A percentile compares a stretch with the other conserved stretches of the same genome.
Evolutionary conservation across 2,329 filamentous ascomycete species (phyloP).

Genomic region (Beauveria pseudobassiana): DNA sequence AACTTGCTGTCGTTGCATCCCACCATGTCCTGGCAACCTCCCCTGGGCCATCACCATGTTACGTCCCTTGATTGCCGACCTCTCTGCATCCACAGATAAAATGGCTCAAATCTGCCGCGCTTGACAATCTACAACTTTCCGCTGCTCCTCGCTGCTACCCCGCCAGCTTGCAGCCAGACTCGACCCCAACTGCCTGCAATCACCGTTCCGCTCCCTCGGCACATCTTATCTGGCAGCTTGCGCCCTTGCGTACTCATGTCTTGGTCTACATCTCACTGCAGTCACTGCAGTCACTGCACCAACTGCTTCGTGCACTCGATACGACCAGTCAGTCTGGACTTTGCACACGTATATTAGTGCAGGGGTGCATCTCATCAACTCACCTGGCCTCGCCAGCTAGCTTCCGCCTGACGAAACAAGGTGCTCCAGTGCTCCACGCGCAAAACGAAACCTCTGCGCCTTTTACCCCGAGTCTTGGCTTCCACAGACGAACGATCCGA

Average conservation of each 20-base stretch:
- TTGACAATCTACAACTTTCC: not conserved
- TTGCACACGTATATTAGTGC: not conserved
- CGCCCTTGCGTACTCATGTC: not conserved
- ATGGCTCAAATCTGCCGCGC: constrained; percentile 5
- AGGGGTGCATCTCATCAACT: not conserved
- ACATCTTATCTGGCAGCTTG: not conserved
- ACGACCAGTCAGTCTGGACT: too few relatives aligned
- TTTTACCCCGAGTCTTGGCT: constrained; percentile 4
- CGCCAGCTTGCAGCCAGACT: constrained; percentile 2
- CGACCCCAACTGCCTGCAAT: not conserved
- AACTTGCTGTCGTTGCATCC: not conserved
- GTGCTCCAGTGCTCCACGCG: not conserved
- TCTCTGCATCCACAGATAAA: not conserved
- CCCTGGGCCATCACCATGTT: constrained; percentile 1
- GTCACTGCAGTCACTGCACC: not conserved
- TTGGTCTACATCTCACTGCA: not conserved
- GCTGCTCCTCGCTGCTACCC: not conserved
- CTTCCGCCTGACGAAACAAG: not conserved
- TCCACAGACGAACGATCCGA: not conserved
- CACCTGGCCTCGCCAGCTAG: not conserved
- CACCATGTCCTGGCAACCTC: not conserved
- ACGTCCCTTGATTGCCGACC: constrained; percentile 4
- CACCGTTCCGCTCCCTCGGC: not conserved
- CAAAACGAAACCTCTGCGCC: not conserved
- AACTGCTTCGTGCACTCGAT: not conserved